A percentile compares a stretch with the other conserved stretches of the same genome.
Evolutionary conservation across 371 early-diverging fungal genomes (phyloP).

Genomic region (Mortierella polycephala): DNA sequence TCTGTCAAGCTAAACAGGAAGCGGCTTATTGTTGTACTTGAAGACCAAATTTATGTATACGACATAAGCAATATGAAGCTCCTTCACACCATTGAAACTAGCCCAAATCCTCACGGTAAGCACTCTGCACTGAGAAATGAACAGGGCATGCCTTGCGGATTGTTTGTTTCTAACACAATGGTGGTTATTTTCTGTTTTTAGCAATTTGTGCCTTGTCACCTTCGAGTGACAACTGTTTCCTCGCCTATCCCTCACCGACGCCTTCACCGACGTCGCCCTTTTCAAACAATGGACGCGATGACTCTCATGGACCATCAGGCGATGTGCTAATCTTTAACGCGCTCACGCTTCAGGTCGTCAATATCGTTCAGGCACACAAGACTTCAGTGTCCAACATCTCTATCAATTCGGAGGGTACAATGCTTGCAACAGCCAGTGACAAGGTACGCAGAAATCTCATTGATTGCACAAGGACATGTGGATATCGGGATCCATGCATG

Average conservation of each 20-base stretch:
- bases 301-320: constrained; percentile 65
- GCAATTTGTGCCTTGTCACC: constrained; percentile 95
- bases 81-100: constrained; percentile 93
- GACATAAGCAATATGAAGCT: constrained; percentile 97
- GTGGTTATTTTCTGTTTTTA: constrained; percentile 15
- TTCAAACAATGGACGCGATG: constrained; percentile 41
- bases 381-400: constrained; percentile 82
- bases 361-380: constrained; percentile 95
- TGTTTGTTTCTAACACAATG: no score
- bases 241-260: constrained; percentile 88
- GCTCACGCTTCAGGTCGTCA: constrained; percentile 82
- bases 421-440: constrained; percentile 95
- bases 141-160: neutral
- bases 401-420: constrained; percentile 90
- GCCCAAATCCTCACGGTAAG: constrained; percentile 87
- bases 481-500: neutral
- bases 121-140: neutral
- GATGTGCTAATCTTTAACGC: constrained; percentile 94
- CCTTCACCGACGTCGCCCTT: constrained; percentile 64
- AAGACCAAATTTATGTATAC: constrained; percentile 91
- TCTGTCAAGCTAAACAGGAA: constrained; percentile 95
- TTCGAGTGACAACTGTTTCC: constrained; percentile 92
- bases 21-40: constrained; percentile 90
- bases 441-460: constrained; percentile 65
- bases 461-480: neutral